A percentile compares a stretch with the other conserved stretches of the same genome.
Conservation (phyloP, 2,329 filamentous ascomycete species). For the Aspergillus japonicus region DNA sequence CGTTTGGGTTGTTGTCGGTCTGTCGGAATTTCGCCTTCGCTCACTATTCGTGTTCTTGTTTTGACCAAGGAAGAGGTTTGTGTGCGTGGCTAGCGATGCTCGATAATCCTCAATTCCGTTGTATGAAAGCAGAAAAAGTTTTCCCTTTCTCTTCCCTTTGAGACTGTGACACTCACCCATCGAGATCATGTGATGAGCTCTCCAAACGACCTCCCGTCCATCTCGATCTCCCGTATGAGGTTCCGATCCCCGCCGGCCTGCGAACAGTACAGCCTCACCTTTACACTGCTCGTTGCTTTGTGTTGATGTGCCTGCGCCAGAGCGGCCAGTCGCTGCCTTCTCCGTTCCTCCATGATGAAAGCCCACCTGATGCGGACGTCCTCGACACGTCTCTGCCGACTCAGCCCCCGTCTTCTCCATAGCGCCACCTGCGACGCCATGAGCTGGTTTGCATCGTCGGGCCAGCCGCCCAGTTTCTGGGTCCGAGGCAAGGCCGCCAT, state of each 20-base stretch:
- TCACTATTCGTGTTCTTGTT: background rate
- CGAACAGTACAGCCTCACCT: slow-evolving; percentile 9
- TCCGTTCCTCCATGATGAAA: slow-evolving; percentile 13
- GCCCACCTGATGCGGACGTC: slow-evolving; percentile 12
- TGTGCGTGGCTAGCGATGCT: background rate
- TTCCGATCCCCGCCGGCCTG: slow-evolving; percentile 2
- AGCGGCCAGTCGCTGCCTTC: slow-evolving; percentile 5
- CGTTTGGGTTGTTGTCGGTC: background rate
- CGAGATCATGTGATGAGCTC: background rate
- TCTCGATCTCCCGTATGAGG: slow-evolving; percentile 10
- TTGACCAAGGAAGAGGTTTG: background rate
- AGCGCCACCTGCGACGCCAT: slow-evolving; percentile 15
- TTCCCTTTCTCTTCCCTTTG: background rate
- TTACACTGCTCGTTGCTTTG: background rate
- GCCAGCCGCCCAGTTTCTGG: slow-evolving; percentile 5
- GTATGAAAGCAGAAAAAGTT: background rate
- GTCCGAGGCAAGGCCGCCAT: background rate
- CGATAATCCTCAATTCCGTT: background rate
- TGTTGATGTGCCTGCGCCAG: background rate
- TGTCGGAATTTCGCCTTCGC: background rate
- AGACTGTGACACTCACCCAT: background rate
- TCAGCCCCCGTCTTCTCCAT: slow-evolving; percentile 11
- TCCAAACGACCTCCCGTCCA: slow-evolving; percentile 2
- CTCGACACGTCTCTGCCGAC: slow-evolving; percentile 8
- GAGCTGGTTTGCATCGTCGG: background rate